Evolutionary conservation across 2,329 filamentous ascomycete genomes (phyloP).

Genomic region (Penicillium brevicompactum): DNA sequence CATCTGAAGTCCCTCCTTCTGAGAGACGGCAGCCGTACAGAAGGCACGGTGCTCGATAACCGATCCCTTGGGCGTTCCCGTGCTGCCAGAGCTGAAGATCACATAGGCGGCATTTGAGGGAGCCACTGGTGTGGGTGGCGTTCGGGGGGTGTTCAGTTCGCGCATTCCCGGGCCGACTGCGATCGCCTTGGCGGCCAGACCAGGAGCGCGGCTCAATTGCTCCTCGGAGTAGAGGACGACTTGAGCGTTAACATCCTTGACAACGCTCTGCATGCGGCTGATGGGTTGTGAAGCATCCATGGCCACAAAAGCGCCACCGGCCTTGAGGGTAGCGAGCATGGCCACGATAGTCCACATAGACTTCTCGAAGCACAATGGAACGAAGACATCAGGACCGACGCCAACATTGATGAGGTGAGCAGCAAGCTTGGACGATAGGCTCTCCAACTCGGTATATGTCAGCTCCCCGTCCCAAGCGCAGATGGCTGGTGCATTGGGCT

Average conservation of each 20-base stretch:
- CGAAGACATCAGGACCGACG: slow-evolving; percentile 14
- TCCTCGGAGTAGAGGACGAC: slow-evolving; percentile 3
- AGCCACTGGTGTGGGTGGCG: slow-evolving; percentile 3
- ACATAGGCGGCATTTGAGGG: slow-evolving; percentile 50
- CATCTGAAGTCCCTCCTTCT: slow-evolving; percentile 50
- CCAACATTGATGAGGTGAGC: slow-evolving; percentile 12
- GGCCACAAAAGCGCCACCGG: neutral
- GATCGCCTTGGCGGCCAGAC: slow-evolving; percentile 23
- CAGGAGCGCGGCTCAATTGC: slow-evolving; percentile 18
- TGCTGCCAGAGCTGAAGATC: slow-evolving; percentile 51
- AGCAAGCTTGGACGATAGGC: slow-evolving; percentile 11
- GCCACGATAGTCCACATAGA: neutral
- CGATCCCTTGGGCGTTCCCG: slow-evolving; percentile 51
- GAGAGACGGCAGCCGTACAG: slow-evolving; percentile 52
- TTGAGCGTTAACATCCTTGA: neutral
- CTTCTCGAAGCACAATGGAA: slow-evolving; percentile 1
- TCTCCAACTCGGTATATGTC: slow-evolving; percentile 7
- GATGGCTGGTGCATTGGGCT: slow-evolving; percentile 10
- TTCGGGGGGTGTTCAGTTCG: slow-evolving; percentile 4
- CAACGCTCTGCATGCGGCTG: neutral
- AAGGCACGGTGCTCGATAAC: slow-evolving; percentile 60
- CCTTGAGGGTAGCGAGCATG: neutral
- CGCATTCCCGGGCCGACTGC: slow-evolving; percentile 12
- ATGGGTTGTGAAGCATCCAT: neutral
- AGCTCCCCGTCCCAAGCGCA: neutral